phyloP scores from a whole-genome alignment of 2,329 filamentous ascomycete species.

The Torrubiellomyces zombiae region DNA sequence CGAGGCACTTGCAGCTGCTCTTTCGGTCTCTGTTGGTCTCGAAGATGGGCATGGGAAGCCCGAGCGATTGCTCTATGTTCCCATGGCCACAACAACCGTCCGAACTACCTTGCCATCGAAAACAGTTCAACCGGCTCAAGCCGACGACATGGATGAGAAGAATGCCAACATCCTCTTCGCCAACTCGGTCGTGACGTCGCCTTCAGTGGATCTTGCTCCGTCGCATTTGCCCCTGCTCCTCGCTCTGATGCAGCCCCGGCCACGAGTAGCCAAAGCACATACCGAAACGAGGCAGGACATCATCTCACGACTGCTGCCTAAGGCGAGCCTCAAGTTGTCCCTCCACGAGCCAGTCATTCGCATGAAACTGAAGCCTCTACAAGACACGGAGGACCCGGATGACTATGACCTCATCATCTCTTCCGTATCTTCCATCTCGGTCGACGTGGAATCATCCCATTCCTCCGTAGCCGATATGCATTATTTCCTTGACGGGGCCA shows the following conservation, averaged over 20 bases:
- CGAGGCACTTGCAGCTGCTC: conserved; percentile 78
- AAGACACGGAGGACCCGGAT: conserved; percentile 45
- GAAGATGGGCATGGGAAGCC: conserved; percentile 79
- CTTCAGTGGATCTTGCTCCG: conserved; percentile 82
- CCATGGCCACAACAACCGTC: conserved; percentile 91
- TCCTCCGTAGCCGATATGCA: conserved; percentile 68
- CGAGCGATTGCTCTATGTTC: conserved; percentile 79
- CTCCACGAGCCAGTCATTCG: conserved; percentile 91
- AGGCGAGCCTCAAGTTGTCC: conserved; percentile 86
- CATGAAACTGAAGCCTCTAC: conserved; percentile 69
- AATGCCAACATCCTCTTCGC: conserved; percentile 95
- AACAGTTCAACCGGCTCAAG: conserved; percentile 63
- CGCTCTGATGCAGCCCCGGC: conserved; percentile 49
- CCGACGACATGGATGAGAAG: conserved; percentile 59
- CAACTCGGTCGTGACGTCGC: conserved; percentile 90
- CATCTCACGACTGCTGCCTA: conserved; percentile 81
- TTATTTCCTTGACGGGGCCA: conserved; percentile 69
- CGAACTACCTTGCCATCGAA: conserved; percentile 91
- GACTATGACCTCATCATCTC: conserved; percentile 94
- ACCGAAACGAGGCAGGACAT: conserved; percentile 44
- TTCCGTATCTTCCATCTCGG: conserved; percentile 79
- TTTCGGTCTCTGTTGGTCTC: conserved; percentile 81
- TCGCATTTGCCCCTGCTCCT: conserved; percentile 77
- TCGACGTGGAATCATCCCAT: conserved; percentile 94
- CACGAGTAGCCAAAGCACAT: conserved; percentile 15